Evolutionary conservation across 2,329 filamentous ascomycete species (phyloP).

Genomic region (Venturia carpophila): DNA sequence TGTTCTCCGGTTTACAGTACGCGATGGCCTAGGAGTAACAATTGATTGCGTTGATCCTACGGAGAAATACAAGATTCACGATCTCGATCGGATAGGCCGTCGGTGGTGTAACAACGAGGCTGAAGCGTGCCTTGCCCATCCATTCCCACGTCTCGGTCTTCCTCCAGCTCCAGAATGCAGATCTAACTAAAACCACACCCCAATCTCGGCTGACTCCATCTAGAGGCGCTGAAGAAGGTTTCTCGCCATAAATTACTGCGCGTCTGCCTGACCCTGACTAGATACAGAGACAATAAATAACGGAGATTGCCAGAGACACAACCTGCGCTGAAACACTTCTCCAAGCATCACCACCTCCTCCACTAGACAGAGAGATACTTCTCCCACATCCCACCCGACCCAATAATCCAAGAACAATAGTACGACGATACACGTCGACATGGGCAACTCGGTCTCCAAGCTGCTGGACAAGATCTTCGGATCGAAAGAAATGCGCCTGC

Average conservation of each 20-base stretch:
- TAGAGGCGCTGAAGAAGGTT: not conserved
- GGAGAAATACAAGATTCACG: not conserved
- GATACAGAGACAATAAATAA: not conserved
- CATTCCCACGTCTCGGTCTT: not conserved
- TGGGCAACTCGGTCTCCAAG: slow-evolving; percentile 88
- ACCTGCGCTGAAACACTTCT: not conserved
- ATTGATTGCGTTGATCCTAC: not conserved
- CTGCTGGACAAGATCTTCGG: slow-evolving; percentile 99
- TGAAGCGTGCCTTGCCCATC: not conserved
- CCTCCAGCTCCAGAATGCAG: not conserved
- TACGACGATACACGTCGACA: slow-evolving; percentile 42
- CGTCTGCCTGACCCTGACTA: not conserved
- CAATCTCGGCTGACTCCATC: not conserved
- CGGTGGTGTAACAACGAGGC: not conserved
- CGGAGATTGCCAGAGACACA: not conserved
- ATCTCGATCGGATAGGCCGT: not conserved
- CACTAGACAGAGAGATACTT: not conserved
- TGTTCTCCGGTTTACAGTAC: not conserved
- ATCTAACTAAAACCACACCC: not conserved
- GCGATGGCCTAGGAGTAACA: not conserved
- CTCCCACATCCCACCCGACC: slow-evolving; percentile 3
- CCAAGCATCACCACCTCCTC: not conserved
- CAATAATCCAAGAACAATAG: not conserved
- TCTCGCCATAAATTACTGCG: not conserved
- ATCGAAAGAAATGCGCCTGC: slow-evolving; percentile 95